Evolutionary conservation across 1,284 basidiomycete species (phyloP).

Genomic region (Cystobasidiaceae sp.): DNA sequence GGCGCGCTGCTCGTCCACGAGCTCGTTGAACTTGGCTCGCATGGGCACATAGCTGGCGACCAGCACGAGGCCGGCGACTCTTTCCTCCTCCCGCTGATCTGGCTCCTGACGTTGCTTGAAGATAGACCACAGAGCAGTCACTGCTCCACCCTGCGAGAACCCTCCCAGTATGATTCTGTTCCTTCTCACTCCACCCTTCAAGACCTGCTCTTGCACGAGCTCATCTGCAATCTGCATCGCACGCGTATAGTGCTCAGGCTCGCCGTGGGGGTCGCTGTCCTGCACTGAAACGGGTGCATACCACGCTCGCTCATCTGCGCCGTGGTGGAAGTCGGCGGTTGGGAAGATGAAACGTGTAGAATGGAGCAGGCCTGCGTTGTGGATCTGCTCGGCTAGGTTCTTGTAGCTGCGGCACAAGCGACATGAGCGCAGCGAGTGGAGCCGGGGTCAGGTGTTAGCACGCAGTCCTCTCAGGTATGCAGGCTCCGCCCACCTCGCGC

Average conservation of each 20-base stretch:
- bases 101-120: background rate
- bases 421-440: background rate
- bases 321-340: constrained; percentile 21
- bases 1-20: background rate
- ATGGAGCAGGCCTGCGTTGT: constrained; percentile 18
- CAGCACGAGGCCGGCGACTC: constrained; percentile 9
- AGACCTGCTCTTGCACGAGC: constrained; percentile 18
- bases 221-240: constrained; percentile 11
- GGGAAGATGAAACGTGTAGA: constrained; percentile 26
- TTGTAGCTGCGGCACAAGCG: constrained; percentile 4
- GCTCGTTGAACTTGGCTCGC: constrained; percentile 6
- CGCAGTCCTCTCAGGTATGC: background rate
- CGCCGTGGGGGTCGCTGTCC: constrained; percentile 8
- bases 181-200: constrained; percentile 8
- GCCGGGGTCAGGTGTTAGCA: background rate
- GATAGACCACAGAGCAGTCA: constrained; percentile 20
- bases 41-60: constrained; percentile 23
- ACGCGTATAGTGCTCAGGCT: background rate
- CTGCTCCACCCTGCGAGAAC: constrained; percentile 23
- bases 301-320: constrained; percentile 24
- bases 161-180: constrained; percentile 16
- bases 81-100: background rate
- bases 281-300: constrained; percentile 17
- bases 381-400: constrained; percentile 28
- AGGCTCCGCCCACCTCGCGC: constrained; percentile 7